Evolutionary conservation across 352 stramenopile species (phyloP), one percentile per base, ranked within the genome.

Genomic region (Phytophthora parvispora): DNA sequence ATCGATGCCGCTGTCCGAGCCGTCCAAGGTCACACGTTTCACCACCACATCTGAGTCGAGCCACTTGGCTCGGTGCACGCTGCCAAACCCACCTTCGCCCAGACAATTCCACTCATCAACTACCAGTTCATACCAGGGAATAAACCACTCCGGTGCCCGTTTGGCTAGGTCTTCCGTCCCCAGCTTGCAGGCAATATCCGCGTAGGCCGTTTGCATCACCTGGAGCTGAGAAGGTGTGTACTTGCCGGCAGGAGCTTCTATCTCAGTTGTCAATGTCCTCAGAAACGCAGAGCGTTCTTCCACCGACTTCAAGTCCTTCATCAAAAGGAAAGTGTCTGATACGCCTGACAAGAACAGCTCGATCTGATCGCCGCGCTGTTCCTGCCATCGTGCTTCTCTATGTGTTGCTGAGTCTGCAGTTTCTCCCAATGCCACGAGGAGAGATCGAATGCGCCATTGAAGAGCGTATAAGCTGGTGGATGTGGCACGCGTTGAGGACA

Each of bases 1-100:
- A 18, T 40, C 34, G 12, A 6, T 40, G 34, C 6, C 12, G 6
- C 0, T 20, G 18, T 13, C 18, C 4, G 49, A 53, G 1, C 28
- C 38, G 8, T n/a, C 34, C 10, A 42, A 16, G 1, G n/a, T 0
- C 15, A 52, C 7, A 3, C 59, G 18, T 2, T 67, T 67, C 6
- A 61, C 60, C 20, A 67, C 60, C 29, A 67, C 60, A 12, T 67
- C 50, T 12, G 48, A 67, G 15, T 67, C 59, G 4, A 67, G 16
- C 60, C 60, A 47, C 38, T 47, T 47, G 2, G 60, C 60, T 34
- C 18, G 38, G 16, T 38, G 34, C 28, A 67, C 60, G 12, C 60
- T 51, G 22, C 60, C 60, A 31, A 67, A 60, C 0, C 49, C 28
- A 47, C 60, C 49, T 28, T 20, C 22, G 42, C 60, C 60, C 36